phyloP scores from a whole-genome alignment of 1,139 yeast genomes.

The Dujonia santamariae region DNA sequence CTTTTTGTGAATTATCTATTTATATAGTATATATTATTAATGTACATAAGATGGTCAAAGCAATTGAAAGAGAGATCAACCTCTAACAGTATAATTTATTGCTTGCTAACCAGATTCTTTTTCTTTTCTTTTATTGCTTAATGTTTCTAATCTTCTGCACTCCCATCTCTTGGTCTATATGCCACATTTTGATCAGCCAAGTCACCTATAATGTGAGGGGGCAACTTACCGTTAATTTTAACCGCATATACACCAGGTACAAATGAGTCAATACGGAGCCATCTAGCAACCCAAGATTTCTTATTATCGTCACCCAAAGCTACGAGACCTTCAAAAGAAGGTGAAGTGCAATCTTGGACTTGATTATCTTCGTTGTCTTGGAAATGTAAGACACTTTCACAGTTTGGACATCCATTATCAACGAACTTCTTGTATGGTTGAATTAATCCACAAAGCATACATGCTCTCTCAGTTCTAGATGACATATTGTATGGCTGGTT shows the following conservation, averaged over 20 bases:
- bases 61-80: too few relatives aligned
- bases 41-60: too few relatives aligned
- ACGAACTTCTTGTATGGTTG: constrained; percentile 74
- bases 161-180: constrained; percentile 95
- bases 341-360: constrained; percentile 91
- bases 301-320: constrained; percentile 81
- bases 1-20: too few relatives aligned
- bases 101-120: too few relatives aligned
- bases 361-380: constrained; percentile 81
- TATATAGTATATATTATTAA: too few relatives aligned
- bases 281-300: constrained; percentile 93
- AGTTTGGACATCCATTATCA: constrained; percentile 93
- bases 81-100: too few relatives aligned
- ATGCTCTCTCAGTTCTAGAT: constrained; percentile 81
- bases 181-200: constrained; percentile 70
- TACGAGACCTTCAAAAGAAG: constrained; percentile 92
- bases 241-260: constrained; percentile 92
- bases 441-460: constrained; percentile 94
- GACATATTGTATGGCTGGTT: too few relatives aligned
- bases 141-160: constrained; percentile 73
- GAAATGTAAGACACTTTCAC: constrained; percentile 80
- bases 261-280: constrained; percentile 91
- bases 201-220: constrained; percentile 77
- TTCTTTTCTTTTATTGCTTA: too few relatives aligned
- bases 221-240: constrained; percentile 86